Percentiles rank a stretch among this genome's conserved stretches.
Conservation (phyloP, 371 early-diverging fungal species). For the Quaeritorhiza haematococci region DNA sequence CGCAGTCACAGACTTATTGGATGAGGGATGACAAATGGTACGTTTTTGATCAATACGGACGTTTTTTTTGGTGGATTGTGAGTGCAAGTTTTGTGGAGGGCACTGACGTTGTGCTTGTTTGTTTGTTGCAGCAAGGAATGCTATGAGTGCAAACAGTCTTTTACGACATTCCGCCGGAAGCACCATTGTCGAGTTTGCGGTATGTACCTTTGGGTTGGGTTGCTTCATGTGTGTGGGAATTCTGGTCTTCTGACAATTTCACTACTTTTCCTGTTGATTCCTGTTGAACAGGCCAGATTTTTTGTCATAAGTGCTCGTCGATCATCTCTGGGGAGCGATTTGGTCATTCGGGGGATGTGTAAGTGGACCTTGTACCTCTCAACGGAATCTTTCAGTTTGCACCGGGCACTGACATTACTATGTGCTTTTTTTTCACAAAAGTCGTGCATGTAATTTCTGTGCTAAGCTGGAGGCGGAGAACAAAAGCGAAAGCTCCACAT, state of each 20-base stretch:
- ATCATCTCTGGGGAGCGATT: slow-evolving; percentile 67
- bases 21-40: too few species aligned
- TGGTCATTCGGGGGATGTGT: slow-evolving; percentile 64
- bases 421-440: background rate
- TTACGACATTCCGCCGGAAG: slow-evolving; percentile 63
- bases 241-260: background rate
- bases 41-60: too few species aligned
- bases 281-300: slow-evolving; percentile 59
- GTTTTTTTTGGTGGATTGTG: too few species aligned
- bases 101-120: too few species aligned
- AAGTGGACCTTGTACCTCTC: too few species aligned
- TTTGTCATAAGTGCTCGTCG: slow-evolving; percentile 75
- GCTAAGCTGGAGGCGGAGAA: slow-evolving; percentile 47
- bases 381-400: too few species aligned
- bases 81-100: too few species aligned
- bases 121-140: too few species aligned
- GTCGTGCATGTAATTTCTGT: slow-evolving; percentile 76
- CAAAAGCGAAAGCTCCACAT: slow-evolving; percentile 32
- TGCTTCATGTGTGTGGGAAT: background rate
- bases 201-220: slow-evolving; percentile 14
- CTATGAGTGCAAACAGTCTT: slow-evolving; percentile 66
- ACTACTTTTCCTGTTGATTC: background rate
- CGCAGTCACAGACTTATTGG: too few species aligned
- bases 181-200: slow-evolving; percentile 86
- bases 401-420: too few species aligned